phyloP scores from a whole-genome alignment of 2,329 filamentous ascomycete species.

The Microsporum audouinii region DNA sequence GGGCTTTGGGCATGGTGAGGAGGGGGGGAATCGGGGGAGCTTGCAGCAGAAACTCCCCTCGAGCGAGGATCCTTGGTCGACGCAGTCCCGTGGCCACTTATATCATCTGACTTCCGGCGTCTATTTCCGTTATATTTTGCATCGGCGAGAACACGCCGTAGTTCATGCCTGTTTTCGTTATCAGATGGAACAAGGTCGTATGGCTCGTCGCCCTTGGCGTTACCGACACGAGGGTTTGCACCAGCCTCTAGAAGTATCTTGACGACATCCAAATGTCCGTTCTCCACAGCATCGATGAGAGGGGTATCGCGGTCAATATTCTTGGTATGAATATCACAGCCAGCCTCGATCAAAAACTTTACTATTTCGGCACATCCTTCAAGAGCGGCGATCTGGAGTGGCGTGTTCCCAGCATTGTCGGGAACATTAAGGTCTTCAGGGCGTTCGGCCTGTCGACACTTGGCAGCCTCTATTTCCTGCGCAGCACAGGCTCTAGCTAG shows the following conservation, averaged over 20 bases:
- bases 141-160: conserved; percentile 57
- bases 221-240: conserved; percentile 82
- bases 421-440: conserved; percentile 80
- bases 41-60: conserved; percentile 34
- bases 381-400: conserved; percentile 82
- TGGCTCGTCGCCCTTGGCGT: conserved; percentile 85
- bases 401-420: conserved; percentile 93
- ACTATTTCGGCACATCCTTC: conserved; percentile 82
- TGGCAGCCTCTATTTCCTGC: conserved; percentile 69
- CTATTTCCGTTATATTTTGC: conserved; percentile 46
- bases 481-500: conserved; percentile 82
- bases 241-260: conserved; percentile 72
- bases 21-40: conserved; percentile 35
- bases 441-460: conserved; percentile 60
- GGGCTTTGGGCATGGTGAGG: conserved; percentile 31
- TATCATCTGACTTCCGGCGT: conserved; percentile 35
- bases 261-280: conserved; percentile 81
- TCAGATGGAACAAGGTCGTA: conserved; percentile 70
- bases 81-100: conserved; percentile 21
- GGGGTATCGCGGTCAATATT: conserved; percentile 79
- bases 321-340: conserved; percentile 72
- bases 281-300: conserved; percentile 90
- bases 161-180: conserved; percentile 65
- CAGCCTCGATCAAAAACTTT: conserved; percentile 69
- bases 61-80: conserved; percentile 29